phyloP scores from a whole-genome alignment of 345 rosid species.

The Combretum micranthum region DNA sequence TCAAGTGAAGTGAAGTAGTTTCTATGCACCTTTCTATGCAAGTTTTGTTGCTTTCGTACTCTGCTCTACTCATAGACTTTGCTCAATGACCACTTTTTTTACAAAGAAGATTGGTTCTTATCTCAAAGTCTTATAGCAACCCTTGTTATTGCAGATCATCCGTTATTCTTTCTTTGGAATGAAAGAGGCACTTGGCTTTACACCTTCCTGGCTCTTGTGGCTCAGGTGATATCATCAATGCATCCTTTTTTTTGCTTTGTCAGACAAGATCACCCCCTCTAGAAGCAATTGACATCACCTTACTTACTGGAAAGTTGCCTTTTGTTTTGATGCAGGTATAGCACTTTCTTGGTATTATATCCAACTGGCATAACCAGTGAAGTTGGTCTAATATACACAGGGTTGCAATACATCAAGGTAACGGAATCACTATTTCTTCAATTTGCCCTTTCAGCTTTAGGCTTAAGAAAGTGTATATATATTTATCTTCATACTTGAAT shows the following conservation, averaged over 20 bases:
- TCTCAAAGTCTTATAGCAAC: too few species aligned
- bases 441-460: neutral
- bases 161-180: conserved; percentile 90
- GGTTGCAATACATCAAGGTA: conserved; percentile 85
- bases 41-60: too few species aligned
- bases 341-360: conserved; percentile 72
- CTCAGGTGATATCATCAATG: conserved; percentile 45
- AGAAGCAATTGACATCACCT: too few species aligned
- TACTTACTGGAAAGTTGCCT: too few species aligned
- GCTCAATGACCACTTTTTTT: neutral
- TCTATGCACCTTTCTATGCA: too few species aligned
- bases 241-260: neutral
- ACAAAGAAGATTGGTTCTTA: conserved; percentile 6
- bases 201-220: conserved; percentile 96
- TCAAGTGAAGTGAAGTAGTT: too few species aligned
- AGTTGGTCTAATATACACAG: conserved; percentile 74
- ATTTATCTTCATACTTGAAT: too few species aligned
- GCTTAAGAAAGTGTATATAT: too few species aligned
- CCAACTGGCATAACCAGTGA: conserved; percentile 90
- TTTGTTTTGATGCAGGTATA: conserved; percentile 45
- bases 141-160: conserved; percentile 50
- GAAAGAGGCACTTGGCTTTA: conserved; percentile 77
- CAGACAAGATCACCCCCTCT: too few species aligned
- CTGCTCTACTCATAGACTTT: neutral
- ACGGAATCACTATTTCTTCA: conserved; percentile 2